Evolutionary conservation across 176 grass and related monocot species (phyloP).

Genomic region (Metroxylon sagu): DNA sequence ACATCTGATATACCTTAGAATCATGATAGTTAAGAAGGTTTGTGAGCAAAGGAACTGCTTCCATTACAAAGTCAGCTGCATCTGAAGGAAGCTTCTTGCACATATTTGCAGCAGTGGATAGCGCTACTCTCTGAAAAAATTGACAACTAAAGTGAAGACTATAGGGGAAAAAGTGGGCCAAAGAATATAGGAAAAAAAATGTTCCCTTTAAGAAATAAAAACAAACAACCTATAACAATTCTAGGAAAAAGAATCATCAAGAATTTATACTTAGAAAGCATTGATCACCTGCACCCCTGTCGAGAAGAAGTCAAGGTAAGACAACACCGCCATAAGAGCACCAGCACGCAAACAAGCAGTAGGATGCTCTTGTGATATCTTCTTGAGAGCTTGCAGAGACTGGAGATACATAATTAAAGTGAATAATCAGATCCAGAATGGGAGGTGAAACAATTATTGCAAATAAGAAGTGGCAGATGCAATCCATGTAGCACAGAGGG

Average conservation of each 20-base stretch:
- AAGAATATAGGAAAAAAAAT: background rate
- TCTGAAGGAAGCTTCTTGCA: slow-evolving; percentile 91
- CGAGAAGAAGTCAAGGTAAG: slow-evolving; percentile 42
- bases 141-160: slow-evolving; percentile 2
- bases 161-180: slow-evolving; percentile 8
- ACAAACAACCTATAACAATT: background rate
- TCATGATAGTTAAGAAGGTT: slow-evolving; percentile 93
- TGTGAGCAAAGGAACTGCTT: slow-evolving; percentile 74
- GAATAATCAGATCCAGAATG: too few relatives aligned
- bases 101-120: slow-evolving; percentile 90
- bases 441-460: too few relatives aligned
- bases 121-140: slow-evolving; percentile 58
- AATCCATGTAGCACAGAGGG: too few relatives aligned
- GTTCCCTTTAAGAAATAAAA: background rate
- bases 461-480: too few relatives aligned
- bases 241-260: background rate
- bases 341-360: slow-evolving; percentile 26
- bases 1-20: slow-evolving; percentile 45
- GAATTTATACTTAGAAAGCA: slow-evolving; percentile 1
- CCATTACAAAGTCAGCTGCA: slow-evolving; percentile 91
- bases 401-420: background rate
- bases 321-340: slow-evolving; percentile 39
- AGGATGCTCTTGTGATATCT: slow-evolving; percentile 22
- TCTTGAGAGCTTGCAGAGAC: slow-evolving; percentile 34
- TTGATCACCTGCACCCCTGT: slow-evolving; percentile 23